Conservation (phyloP, 257 asterid species). For the Prunella vulgaris region DNA sequence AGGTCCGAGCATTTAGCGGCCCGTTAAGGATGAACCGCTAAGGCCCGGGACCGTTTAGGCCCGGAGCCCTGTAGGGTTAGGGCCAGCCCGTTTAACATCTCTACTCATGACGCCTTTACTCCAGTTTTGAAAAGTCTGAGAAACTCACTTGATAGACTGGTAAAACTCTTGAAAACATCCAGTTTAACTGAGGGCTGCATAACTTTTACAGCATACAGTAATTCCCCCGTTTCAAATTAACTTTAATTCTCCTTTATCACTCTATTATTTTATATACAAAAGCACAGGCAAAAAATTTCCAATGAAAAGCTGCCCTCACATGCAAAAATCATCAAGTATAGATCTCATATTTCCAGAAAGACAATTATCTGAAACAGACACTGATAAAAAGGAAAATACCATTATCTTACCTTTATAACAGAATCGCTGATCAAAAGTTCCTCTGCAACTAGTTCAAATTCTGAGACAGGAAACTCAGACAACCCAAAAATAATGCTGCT, state of each 20-base stretch:
- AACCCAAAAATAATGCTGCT: slow-evolving; percentile 89
- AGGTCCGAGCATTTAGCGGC: too few species aligned
- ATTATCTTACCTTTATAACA: slow-evolving; percentile 57
- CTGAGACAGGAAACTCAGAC: slow-evolving; percentile 83
- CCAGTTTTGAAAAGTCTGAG: background rate
- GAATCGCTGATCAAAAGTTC: slow-evolving; percentile 96
- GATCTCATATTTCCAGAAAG: slow-evolving; percentile 5
- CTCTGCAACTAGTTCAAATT: slow-evolving; percentile 96
- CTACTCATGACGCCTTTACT: too few species aligned
- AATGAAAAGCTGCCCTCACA: background rate
- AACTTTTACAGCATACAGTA: background rate
- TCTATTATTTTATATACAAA: background rate
- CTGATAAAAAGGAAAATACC: background rate
- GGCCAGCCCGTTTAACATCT: too few species aligned
- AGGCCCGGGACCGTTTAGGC: too few species aligned
- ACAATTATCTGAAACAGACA: background rate
- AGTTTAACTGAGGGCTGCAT: background rate
- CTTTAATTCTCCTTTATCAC: background rate
- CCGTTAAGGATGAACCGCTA: too few species aligned
- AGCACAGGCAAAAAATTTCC: slow-evolving; percentile 7
- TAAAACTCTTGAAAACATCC: background rate
- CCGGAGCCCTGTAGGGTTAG: too few species aligned
- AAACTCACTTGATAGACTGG: background rate
- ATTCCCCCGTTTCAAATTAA: slow-evolving; percentile 1
- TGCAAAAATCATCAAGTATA: background rate